phyloP scores from a whole-genome alignment of 306 rosid species.

The Ochetophila trinervis region DNA sequence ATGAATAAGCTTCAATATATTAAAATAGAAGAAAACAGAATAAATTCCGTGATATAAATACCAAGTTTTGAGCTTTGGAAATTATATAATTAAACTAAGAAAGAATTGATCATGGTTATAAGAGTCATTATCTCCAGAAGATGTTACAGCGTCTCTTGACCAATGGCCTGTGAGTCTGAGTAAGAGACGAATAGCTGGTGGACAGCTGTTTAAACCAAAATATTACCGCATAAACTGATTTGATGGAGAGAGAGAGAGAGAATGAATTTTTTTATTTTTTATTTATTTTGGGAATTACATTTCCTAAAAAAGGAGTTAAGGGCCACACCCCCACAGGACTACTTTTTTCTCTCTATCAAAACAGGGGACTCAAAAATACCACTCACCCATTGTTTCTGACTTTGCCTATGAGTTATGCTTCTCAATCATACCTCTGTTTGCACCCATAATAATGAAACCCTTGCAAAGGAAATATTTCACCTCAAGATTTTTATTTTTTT shows the following conservation, averaged over 20 bases:
- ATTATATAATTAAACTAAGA: neutral
- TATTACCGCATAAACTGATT: slow-evolving; percentile 9
- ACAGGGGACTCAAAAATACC: slow-evolving; percentile 15
- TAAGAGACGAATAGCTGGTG: slow-evolving; percentile 1
- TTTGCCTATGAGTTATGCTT: neutral
- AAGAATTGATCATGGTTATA: neutral
- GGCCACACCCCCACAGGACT: no score
- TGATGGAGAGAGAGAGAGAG: slow-evolving; percentile 17
- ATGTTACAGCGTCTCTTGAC: neutral
- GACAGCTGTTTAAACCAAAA: slow-evolving; percentile 12
- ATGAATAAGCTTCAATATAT: no score
- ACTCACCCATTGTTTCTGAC: slow-evolving; percentile 31
- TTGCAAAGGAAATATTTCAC: no score
- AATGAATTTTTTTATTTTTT: no score
- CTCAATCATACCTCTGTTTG: neutral
- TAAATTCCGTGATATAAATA: no score
- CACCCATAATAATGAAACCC: neutral
- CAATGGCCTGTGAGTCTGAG: neutral
- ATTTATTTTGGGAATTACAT: no score
- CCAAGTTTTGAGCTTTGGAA: slow-evolving; percentile 1
- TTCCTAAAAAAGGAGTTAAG: no score
- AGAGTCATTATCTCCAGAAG: neutral
- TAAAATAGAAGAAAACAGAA: no score
- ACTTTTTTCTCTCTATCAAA: slow-evolving; percentile 9
- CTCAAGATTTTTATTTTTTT: no score